These are phyloP conservation scores for Cruciata laevipes DNA, from an alignment of 257 asterid species.

Conservation along the genomic window DNA sequence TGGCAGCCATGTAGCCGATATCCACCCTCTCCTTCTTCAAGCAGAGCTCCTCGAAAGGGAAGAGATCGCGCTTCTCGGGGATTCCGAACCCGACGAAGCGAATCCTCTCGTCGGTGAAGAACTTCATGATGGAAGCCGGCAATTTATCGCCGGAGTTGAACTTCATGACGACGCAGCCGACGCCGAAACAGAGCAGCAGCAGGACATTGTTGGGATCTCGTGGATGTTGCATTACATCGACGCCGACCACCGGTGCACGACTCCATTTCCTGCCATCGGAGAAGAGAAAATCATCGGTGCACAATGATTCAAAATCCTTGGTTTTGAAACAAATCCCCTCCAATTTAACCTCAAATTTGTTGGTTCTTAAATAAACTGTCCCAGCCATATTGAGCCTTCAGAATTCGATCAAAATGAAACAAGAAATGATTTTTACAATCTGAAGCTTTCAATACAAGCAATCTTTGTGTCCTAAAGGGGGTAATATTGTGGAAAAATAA, in stretches of 20 bases:
- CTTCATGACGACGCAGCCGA: conserved; percentile 68
- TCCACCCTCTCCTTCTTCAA: conserved; percentile 38
- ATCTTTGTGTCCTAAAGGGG: background rate
- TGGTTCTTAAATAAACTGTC: conserved; percentile 54
- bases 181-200: conserved; percentile 61
- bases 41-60: conserved; percentile 60
- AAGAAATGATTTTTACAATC: background rate
- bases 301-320: conserved; percentile 59
- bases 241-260: conserved; percentile 62
- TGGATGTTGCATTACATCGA: conserved; percentile 84
- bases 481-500: conserved; percentile 10
- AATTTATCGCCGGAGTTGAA: conserved; percentile 43
- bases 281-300: conserved; percentile 64
- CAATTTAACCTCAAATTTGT: conserved; percentile 71
- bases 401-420: background rate
- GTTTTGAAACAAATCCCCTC: conserved; percentile 84
- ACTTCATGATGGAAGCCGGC: conserved; percentile 41
- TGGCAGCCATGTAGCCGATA: conserved; percentile 68
- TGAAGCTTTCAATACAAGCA: background rate
- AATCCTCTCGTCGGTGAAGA: conserved; percentile 57
- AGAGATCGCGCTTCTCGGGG: conserved; percentile 61
- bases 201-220: conserved; percentile 43
- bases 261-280: conserved; percentile 61
- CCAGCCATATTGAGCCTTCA: conserved; percentile 48
- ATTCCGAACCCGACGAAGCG: conserved; percentile 73